Evolutionary conservation across 2,329 filamentous ascomycete genomes (phyloP).

Genomic region (Aspergillus transmontanensis): DNA sequence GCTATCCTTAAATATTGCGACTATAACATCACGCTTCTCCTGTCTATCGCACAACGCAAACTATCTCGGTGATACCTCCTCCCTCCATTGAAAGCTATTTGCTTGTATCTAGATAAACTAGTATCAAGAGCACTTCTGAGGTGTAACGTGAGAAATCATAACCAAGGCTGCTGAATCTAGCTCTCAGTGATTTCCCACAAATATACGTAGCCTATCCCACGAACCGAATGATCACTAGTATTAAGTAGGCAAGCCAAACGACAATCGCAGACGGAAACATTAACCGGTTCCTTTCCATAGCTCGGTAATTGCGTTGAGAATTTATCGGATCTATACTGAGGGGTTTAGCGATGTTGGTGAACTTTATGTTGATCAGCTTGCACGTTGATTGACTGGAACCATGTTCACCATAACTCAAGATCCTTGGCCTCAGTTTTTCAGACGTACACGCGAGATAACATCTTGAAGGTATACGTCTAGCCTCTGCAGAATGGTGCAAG

Average conservation of each 20-base stretch:
- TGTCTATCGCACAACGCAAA: background rate
- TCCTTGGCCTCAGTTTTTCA: background rate
- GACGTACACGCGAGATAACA: background rate
- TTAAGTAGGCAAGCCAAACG: background rate
- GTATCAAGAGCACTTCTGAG: rapidly evolving
- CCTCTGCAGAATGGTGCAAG: background rate
- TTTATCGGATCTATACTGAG: background rate
- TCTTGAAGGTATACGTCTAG: background rate
- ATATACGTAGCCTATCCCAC: background rate
- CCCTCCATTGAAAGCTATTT: background rate
- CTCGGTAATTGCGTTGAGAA: background rate
- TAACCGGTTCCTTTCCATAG: background rate
- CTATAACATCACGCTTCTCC: background rate
- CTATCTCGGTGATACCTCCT: background rate
- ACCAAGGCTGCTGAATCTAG: background rate
- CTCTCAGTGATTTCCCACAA: background rate
- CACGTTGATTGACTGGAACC: background rate
- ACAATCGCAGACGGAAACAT: background rate
- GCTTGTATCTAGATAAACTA: background rate
- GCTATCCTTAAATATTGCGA: background rate
- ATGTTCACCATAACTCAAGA: background rate
- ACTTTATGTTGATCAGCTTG: background rate
- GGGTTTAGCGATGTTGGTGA: background rate
- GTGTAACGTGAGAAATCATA: background rate
- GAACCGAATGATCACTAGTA: background rate